A percentile compares a stretch with the other conserved stretches of the same genome.
Conservation (phyloP, 768 basidiomycete genomes). For the Cyclocybe cylindracea region DNA sequence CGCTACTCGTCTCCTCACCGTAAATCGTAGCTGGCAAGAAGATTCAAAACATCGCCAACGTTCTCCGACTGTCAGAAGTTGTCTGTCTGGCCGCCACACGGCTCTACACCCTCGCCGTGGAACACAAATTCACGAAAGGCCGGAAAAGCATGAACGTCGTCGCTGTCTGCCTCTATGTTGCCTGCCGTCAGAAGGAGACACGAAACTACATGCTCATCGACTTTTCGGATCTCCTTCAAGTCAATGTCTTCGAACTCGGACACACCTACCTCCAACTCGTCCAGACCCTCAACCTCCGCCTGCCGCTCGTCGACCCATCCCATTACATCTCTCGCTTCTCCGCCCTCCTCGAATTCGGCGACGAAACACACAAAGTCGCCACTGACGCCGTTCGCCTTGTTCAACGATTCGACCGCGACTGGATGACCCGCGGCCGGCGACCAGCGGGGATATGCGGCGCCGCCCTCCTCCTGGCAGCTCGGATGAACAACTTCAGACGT, state of each 20-base stretch:
- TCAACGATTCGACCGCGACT: slow-evolving; percentile 90
- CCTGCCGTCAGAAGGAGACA: slow-evolving; percentile 89
- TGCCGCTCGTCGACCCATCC: slow-evolving; percentile 92
- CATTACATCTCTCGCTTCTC: slow-evolving; percentile 97
- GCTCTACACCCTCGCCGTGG: slow-evolving; percentile 90
- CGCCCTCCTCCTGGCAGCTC: slow-evolving; percentile 89
- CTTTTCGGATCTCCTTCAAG: slow-evolving; percentile 94
- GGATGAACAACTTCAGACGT: slow-evolving; percentile 97
- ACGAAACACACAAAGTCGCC: slow-evolving; percentile 89
- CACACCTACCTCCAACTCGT: slow-evolving; percentile 95
- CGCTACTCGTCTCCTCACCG: slow-evolving; percentile 3
- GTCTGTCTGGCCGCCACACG: slow-evolving; percentile 82
- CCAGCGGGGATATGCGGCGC: slow-evolving; percentile 99
- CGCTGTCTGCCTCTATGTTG: slow-evolving; percentile 93
- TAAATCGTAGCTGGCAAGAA: slow-evolving; percentile 65
- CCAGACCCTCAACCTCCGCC: slow-evolving; percentile 78
- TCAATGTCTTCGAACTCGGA: slow-evolving; percentile 97
- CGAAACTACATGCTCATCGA: slow-evolving; percentile 97
- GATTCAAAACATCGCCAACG: slow-evolving; percentile 81
- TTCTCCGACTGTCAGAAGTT: slow-evolving; percentile 72
- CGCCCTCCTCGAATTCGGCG: slow-evolving; percentile 92
- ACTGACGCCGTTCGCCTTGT: slow-evolving; percentile 93
- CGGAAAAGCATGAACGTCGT: slow-evolving; percentile 91
- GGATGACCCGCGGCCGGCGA: slow-evolving; percentile 94
- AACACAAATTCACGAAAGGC: slow-evolving; percentile 93